Evolutionary conservation across 495 filamentous ascomycete species (phyloP), one percentile per base, ranked within the genome.

Genomic region (Podospora tetraspora): DNA sequence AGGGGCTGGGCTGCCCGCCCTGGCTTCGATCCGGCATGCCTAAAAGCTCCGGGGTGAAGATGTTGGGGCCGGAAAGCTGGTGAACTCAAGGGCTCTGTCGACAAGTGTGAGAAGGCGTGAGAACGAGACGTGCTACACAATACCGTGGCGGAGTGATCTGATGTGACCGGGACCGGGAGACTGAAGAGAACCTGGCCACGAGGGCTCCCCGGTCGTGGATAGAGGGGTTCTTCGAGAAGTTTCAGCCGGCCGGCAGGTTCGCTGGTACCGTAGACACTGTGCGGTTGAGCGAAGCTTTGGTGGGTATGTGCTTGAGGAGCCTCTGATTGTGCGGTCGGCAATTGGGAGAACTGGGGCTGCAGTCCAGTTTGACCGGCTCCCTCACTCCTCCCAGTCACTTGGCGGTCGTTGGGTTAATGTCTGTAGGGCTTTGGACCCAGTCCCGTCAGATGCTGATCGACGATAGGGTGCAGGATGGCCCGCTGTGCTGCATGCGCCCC

Each of bases 341-440:
- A 22, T 63, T 63, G 22, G 23, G 22, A n/a, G 23, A 25, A 24
- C 16, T 60, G 58, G 13, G 6, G 58, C 58, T 60, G 23, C 24
- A 7, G 22, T 60, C 23, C 27, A 9, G 58, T 19, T 52, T n/a
- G 13, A 16, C 37, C 16, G 8, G 37, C 37, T n/a, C 16, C 16
- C 19, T 52, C 5, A 19, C 37, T 52, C 37, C 34, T 52, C 37
- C 5, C 16, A 52, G 16, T n/a, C 16, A 8, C 37, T 52, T 52
- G 37, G 37, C 37, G 37, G 37, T 52, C 37, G 37, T 52, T 27
- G 58, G 58, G 58, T 60, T 60, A 25, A 24, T 27, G 58, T 60
- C 62, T 64, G 62, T 37, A 64, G 62, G 62, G 62, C 62, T 52
- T 9, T 30, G 43, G n/a, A 64, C 62, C 34, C 43, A 19, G 62